Evolutionary conservation across 352 stramenopile species (phyloP), one percentile per base, ranked within the genome.

Genomic region (Phytophthora colocasiae): DNA sequence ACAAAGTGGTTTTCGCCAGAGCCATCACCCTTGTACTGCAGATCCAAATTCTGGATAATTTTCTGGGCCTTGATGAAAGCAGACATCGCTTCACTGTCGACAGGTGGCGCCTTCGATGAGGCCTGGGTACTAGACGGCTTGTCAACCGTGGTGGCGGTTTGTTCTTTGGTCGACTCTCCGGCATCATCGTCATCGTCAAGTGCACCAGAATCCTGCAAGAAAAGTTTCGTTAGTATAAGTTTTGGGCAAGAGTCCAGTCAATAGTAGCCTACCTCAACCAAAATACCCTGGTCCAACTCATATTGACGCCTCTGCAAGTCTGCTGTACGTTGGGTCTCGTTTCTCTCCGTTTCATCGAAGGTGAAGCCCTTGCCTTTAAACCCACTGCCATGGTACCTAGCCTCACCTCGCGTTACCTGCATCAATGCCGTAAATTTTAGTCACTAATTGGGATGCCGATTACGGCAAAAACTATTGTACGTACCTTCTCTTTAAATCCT

Each of bases 301-400:
- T 96, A 96, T 58, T 96, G 92, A 6, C 92, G 89, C 36, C 83
- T 89, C 66, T 99, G 95, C 41, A 98, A 71, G 66, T 97, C 87
- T 39, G 93, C 93, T 27, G 93, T 83, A 43, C 96, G 92, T 69
- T 99, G 97, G 10, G 95, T 87, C 74, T 99, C 97, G 48, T 92
- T 99, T 58, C 98, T 90, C 72, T 99, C 98, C 14, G 77, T 98
- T 29, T 98, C 97, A 63, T 99, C 97, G 66, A 99, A 99, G 2
- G 95, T 99, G 76, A 98, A 99, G 4, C 98, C 98, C 63, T 98
- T 98, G 44, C 97, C 97, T 71, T 97, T 97, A 73, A 99, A 99
- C 0, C 98, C 98, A 59, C 92, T 98, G 19, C 89, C 90, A 41
- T 98, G 97, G 71, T 96, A 99, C 40, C 92, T 91, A 11, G 98